A percentile compares a stretch with the other conserved stretches of the same genome.
These are phyloP conservation scores for Penicillium corylophilum DNA, from an alignment of 2,329 filamentous ascomycete species.

Conservation along the genomic window DNA sequence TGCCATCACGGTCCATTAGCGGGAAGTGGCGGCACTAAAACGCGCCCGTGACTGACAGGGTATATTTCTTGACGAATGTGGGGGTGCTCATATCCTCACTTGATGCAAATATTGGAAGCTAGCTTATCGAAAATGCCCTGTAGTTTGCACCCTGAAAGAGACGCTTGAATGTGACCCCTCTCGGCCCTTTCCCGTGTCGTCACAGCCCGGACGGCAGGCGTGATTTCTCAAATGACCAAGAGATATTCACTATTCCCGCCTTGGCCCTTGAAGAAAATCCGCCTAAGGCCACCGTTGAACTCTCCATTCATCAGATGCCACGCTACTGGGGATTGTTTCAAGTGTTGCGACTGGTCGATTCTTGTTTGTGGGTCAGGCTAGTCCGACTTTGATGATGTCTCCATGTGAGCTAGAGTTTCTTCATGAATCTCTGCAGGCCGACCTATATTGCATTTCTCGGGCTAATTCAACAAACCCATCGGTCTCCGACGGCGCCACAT, in stretches of 20 bases:
- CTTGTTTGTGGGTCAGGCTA: background rate
- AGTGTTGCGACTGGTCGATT: background rate
- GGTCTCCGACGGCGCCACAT: conserved; percentile 13
- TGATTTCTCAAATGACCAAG: background rate
- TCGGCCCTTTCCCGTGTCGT: background rate
- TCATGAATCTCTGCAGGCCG: conserved; percentile 6
- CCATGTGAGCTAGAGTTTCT: conserved; percentile 5
- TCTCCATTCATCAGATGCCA: background rate
- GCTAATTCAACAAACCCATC: background rate
- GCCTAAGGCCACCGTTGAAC: background rate
- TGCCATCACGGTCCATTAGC: background rate
- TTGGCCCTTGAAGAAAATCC: background rate
- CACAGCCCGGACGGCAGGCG: background rate
- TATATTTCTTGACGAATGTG: conserved; percentile 5
- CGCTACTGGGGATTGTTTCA: background rate
- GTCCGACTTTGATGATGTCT: background rate
- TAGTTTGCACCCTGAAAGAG: background rate
- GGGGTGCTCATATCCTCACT: background rate
- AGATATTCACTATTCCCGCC: background rate
- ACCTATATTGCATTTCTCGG: background rate
- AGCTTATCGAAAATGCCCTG: background rate
- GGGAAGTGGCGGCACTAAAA: background rate
- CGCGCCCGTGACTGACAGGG: background rate
- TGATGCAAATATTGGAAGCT: background rate
- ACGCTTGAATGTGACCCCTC: background rate